Base-by-base conservation (phyloP, 768 basidiomycete species). In the Fistulinella prunicolor region DNA sequence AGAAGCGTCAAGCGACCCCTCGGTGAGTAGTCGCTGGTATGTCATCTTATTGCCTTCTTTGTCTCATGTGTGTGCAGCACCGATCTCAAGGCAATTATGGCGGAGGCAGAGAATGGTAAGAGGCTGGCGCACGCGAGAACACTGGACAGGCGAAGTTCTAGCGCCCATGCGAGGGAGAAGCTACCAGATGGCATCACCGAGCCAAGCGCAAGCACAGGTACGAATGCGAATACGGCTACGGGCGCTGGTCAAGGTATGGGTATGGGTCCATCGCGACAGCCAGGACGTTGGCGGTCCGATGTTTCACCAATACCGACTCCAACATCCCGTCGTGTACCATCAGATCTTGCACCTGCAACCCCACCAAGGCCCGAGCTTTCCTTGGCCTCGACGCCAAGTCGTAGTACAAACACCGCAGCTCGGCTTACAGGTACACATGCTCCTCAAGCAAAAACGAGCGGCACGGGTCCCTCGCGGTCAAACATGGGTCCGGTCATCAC, bases 81-180 rank as follows among this genome's bases (percentile, higher is more conserved):
- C 12, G 89, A 95, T 61, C 85, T 97, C 79, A 87, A 86, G 58
- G 69, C 79, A 14, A 80, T 97, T 48, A 90, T 97, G 80, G 89
- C 86, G 0, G 94, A 94, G 65, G 78, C 85, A 1, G 81, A 76
- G 40, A 68, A 59, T 14, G 63, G 50, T 24, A 65, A 56, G 46
- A 58, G 42, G 14, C 47, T 50, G 17, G 47, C 42, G 26, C 30
- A 52, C 26, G 19, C 29, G 28, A 34, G 26, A 17, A 13, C 42
- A 17, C 17, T 46, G 4, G 40, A 58, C 42, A 16, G 30, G 9
- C 48, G n/a, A 34, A 41, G 46, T 20, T 21, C 49, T 14, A 17
- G 32, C 30, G 32, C 14, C 32, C 9, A 16, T 13, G 30, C 30
- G 3, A 19, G 29, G 30, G 1, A 7, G 3, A 14, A n/a, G n/a